A percentile compares a stretch with the other conserved stretches of the same genome.
phyloP scores from a whole-genome alignment of 192 early-diverging fungal genomes.

The Dissophora ornata region DNA sequence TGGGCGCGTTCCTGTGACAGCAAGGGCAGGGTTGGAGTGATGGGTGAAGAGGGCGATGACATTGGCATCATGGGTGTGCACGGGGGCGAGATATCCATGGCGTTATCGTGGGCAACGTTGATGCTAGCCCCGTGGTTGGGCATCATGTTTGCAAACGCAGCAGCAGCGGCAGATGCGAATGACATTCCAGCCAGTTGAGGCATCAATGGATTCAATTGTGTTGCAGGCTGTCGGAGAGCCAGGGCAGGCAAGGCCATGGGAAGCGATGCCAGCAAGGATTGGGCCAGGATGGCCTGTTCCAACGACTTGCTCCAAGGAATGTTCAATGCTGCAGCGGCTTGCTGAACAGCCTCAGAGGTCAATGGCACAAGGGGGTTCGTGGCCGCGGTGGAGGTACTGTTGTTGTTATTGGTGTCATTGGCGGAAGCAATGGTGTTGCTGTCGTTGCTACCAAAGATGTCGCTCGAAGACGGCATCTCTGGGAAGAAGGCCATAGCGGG shows the following conservation, averaged over 20 bases:
- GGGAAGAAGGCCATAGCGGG: conserved; percentile 20
- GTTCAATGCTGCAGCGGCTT: conserved; percentile 45
- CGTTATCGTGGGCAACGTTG: conserved; percentile 33
- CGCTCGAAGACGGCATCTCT: neutral
- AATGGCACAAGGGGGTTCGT: conserved; percentile 16
- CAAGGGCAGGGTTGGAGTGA: conserved; percentile 4
- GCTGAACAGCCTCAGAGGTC: conserved; percentile 45
- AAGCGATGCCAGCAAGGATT: conserved; percentile 34
- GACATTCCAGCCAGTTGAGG: neutral
- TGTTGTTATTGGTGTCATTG: neutral
- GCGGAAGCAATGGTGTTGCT: neutral
- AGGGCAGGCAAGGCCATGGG: conserved; percentile 21
- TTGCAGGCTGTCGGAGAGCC: neutral
- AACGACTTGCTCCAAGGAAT: conserved; percentile 48
- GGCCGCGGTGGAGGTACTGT: neutral
- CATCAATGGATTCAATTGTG: neutral
- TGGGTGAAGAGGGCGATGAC: conserved; percentile 16
- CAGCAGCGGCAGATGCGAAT: neutral
- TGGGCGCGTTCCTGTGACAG: neutral
- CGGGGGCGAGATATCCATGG: conserved; percentile 42
- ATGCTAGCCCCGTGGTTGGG: conserved; percentile 47
- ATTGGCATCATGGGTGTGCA: conserved; percentile 19
- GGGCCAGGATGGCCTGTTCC: conserved; percentile 43
- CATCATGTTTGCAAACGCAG: conserved; percentile 14
- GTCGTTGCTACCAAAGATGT: neutral